Conservation (phyloP, 106 monocot species). For the Dioscorea alata region DNA sequence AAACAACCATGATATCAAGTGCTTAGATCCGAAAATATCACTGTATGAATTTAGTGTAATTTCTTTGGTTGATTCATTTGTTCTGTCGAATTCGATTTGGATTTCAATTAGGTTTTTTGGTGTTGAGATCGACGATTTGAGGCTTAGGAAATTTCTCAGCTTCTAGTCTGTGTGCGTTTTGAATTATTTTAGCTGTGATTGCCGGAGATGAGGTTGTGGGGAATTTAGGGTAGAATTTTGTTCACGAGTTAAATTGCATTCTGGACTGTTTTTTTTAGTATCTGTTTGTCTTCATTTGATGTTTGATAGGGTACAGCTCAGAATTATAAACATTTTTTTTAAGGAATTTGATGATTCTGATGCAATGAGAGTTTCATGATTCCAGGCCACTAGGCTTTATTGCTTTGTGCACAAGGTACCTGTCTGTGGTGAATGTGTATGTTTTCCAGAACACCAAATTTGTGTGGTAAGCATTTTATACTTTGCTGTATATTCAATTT, state of each 20-base stretch:
- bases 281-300: not conserved
- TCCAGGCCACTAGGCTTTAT: slow-evolving; percentile 91
- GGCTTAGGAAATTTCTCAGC: no score
- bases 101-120: no score
- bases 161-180: no score
- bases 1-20: not conserved
- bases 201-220: no score
- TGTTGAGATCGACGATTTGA: no score
- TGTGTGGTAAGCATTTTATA: slow-evolving; percentile 65
- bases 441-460: slow-evolving; percentile 79
- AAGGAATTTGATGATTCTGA: not conserved
- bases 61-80: not conserved
- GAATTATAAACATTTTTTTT: not conserved
- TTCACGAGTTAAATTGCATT: no score
- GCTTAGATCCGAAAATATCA: not conserved
- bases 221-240: no score
- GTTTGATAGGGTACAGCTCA: not conserved
- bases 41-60: not conserved
- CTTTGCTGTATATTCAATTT: no score
- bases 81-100: no score
- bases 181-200: no score
- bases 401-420: slow-evolving; percentile 97
- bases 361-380: not conserved
- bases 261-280: not conserved
- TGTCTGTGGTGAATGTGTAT: slow-evolving; percentile 93